Base-by-base conservation (phyloP, 129 eudicot species). In the Saposhnikovia divaricata region DNA sequence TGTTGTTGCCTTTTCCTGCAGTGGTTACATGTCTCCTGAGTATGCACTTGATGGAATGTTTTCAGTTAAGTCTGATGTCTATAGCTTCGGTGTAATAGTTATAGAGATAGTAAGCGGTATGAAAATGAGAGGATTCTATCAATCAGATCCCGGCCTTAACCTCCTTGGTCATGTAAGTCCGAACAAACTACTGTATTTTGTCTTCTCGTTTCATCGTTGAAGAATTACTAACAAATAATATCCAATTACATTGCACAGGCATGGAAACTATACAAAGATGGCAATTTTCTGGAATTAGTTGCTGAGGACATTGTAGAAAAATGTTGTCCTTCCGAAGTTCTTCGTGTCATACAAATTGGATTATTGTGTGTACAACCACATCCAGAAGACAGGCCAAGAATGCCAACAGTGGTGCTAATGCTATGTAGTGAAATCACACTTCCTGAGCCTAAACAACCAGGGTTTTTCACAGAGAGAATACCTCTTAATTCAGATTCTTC, bases 31-130 rank as follows among this genome's bases (percentile, higher is more conserved):
- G 48, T 72, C 75, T 0, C 75, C 75, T 0, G 76, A 73, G 37
- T 73, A 73, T 73, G 53, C 77, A 73, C 77, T 73, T 12, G 77
- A 73, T 43, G 77, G 77, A 43, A 73, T 73, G 13, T 73, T 73
- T 25, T 73, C 38, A n/a, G 38, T 73, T n/a, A 73, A 73, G 43
- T 73, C 77, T 43, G 77, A 73, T 73, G 55, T 73, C 53, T 73
- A 73, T 43, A 73, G 53, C 38, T 73, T 73, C 8, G 53, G 53
- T 42, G 77, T 73, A 73, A 37, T 43, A 73, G 55, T 73, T 0
- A 5, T 73, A 42, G 77, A 73, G 53, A 73, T 73, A 10, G 13
- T 42, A 9, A 73, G 37, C 0, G 51, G 37, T 25, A 73, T 40
- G 77, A 43, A 73, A 43, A 73, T 43, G 77, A 43, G 7, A 43